These are phyloP conservation scores for Phaseolus coccineus DNA, from an alignment of 331 rosid species.

Conservation along the genomic window DNA sequence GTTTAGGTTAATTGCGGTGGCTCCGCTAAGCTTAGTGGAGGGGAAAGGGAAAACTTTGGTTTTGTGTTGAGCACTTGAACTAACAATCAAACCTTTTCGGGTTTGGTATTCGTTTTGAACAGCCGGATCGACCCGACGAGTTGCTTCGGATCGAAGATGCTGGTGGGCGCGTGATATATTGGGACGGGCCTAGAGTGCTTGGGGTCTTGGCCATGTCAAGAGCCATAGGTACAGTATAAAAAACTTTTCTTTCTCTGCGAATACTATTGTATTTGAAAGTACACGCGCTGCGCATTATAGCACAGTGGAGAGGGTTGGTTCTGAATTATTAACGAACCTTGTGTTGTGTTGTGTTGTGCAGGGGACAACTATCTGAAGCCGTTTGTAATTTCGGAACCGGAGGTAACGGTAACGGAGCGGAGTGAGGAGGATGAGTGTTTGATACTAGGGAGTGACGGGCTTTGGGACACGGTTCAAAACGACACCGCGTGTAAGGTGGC, in stretches of 20 bases:
- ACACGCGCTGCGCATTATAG: background rate
- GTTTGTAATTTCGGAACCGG: slow-evolving; percentile 83
- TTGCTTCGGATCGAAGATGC: slow-evolving; percentile 66
- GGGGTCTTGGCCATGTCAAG: slow-evolving; percentile 89
- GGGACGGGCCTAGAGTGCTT: slow-evolving; percentile 83
- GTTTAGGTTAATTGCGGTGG: slow-evolving; percentile 1
- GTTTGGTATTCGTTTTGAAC: background rate
- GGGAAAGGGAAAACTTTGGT: background rate
- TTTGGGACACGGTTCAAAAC: slow-evolving; percentile 82
- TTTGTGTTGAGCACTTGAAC: background rate
- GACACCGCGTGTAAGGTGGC: slow-evolving; percentile 77
- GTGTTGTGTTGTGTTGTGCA: background rate
- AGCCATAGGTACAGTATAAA: slow-evolving; percentile 40
- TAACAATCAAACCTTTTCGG: background rate
- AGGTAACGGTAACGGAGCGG: slow-evolving; percentile 67
- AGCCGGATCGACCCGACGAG: slow-evolving; percentile 92
- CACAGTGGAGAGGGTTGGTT: background rate
- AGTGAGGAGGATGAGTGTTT: slow-evolving; percentile 76
- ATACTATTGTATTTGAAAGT: too few species aligned
- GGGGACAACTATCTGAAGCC: slow-evolving; percentile 82
- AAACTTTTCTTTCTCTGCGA: background rate
- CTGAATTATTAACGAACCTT: background rate
- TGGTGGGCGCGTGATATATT: slow-evolving; percentile 85
- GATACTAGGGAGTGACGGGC: slow-evolving; percentile 77
- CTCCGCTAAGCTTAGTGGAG: slow-evolving; percentile 6